Evolutionary conservation across 805 yeast species (phyloP).

Genomic region (Starmerella lactis-condensi): DNA sequence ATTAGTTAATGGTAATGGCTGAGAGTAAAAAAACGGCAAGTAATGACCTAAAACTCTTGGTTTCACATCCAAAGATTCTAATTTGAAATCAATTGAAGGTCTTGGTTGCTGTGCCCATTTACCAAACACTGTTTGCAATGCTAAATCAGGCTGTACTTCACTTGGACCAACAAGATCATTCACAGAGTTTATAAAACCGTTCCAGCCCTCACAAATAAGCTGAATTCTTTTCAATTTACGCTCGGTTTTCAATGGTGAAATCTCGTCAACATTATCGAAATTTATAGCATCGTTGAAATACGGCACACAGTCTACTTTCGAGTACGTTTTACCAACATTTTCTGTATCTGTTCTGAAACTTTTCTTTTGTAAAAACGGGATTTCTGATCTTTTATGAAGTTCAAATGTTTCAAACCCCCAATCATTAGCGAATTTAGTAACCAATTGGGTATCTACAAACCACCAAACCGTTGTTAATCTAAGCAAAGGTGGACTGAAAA

Average conservation of each 20-base stretch:
- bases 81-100: constrained; percentile 5
- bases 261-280: constrained; percentile 12
- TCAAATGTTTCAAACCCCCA: constrained; percentile 92
- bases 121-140: constrained; percentile 11
- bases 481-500: constrained; percentile 66
- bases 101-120: constrained; percentile 30
- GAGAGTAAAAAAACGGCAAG: constrained; percentile 27
- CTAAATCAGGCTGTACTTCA: constrained; percentile 26
- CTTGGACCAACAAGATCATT: constrained; percentile 22
- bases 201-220: constrained; percentile 69
- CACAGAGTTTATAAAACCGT: constrained; percentile 40
- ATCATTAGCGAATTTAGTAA: constrained; percentile 48
- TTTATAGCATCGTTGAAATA: constrained; percentile 75
- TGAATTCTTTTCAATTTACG: constrained; percentile 36
- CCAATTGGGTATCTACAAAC: constrained; percentile 37
- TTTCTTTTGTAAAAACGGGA: constrained; percentile 39
- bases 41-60: constrained; percentile 37
- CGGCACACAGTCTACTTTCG: constrained; percentile 66
- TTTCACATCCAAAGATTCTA: constrained; percentile 39
- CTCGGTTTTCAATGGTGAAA: constrained; percentile 1
- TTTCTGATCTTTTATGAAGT: constrained; percentile 50
- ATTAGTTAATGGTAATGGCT: constrained; percentile 37
- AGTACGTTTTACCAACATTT: constrained; percentile 59
- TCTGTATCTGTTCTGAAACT: constrained; percentile 60
- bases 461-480: constrained; percentile 64